phyloP scores from a whole-genome alignment of 2,329 filamentous ascomycete genomes.

The Leptographium galeiforme region DNA sequence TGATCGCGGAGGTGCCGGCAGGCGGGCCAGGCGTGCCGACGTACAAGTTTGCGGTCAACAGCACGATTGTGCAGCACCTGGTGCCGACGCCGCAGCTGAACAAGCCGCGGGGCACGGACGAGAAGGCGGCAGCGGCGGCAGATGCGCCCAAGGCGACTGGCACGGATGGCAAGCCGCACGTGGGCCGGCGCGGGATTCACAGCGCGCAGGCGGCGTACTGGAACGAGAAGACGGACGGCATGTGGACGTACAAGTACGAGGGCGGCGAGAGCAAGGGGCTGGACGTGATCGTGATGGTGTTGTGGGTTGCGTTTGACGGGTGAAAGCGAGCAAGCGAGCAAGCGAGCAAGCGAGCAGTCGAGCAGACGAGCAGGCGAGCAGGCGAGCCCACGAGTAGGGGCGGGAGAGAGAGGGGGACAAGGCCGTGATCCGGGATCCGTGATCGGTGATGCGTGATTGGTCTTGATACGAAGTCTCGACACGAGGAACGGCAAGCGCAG shows the following conservation, averaged over 20 bases:
- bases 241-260: constrained; percentile 82
- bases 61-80: constrained; percentile 93
- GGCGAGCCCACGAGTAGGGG: not conserved
- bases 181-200: constrained; percentile 82
- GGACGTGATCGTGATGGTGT: constrained; percentile 58
- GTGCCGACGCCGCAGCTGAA: constrained; percentile 52
- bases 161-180: constrained; percentile 54
- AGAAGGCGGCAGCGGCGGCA: constrained; percentile 26
- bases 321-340: not conserved
- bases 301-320: constrained; percentile 55
- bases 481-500: too few species aligned
- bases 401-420: not conserved
- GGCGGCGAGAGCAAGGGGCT: constrained; percentile 52
- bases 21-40: constrained; percentile 34
- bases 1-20: constrained; percentile 62
- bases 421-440: too few species aligned
- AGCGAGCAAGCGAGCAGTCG: too few species aligned
- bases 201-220: constrained; percentile 75
- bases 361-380: too few species aligned
- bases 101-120: constrained; percentile 41
- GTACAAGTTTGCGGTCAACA: constrained; percentile 95
- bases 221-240: constrained; percentile 82
- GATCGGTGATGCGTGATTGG: too few species aligned
- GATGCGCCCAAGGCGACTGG: constrained; percentile 35
- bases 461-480: too few species aligned